Evolutionary conservation across 805 yeast genomes (phyloP).

Genomic region (Candida manassasensis): DNA sequence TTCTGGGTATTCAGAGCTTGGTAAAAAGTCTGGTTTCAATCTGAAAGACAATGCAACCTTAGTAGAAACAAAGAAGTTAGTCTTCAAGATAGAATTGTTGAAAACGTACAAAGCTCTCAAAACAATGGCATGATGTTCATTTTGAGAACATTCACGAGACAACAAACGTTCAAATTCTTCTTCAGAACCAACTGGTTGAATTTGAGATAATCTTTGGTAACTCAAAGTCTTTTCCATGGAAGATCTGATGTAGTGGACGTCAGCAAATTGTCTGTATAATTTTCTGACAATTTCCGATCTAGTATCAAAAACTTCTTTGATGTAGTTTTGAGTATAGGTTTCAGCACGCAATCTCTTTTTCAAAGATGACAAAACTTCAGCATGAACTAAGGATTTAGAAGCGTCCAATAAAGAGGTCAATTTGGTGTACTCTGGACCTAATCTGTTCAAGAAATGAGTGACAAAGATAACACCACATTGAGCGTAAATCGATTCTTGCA

Average conservation of each 20-base stretch:
- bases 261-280: conserved; percentile 87
- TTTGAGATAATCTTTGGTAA: conserved; percentile 77
- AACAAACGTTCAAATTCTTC: conserved; percentile 69
- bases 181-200: conserved; percentile 69
- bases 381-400: conserved; percentile 56
- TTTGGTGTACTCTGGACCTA: conserved; percentile 83
- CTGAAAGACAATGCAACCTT: conserved; percentile 94
- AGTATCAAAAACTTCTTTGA: conserved; percentile 67
- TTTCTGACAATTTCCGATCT: conserved; percentile 72
- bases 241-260: conserved; percentile 74
- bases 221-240: conserved; percentile 75
- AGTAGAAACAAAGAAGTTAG: conserved; percentile 89
- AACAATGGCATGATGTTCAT: conserved; percentile 73
- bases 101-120: conserved; percentile 77
- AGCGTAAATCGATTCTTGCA: conserved; percentile 92
- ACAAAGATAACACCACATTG: conserved; percentile 91
- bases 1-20: conserved; percentile 82
- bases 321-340: conserved; percentile 83
- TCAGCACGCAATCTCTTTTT: conserved; percentile 89
- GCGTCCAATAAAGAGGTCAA: conserved; percentile 61
- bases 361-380: conserved; percentile 72
- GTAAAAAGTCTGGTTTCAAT: conserved; percentile 81
- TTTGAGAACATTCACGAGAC: conserved; percentile 68
- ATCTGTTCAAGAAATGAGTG: conserved; percentile 88
- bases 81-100: conserved; percentile 83